A percentile compares a stretch with the other conserved stretches of the same genome.
These are phyloP conservation scores for Acidomyces sp. DNA, from an alignment of 495 filamentous ascomycete genomes.

Conservation along the genomic window DNA sequence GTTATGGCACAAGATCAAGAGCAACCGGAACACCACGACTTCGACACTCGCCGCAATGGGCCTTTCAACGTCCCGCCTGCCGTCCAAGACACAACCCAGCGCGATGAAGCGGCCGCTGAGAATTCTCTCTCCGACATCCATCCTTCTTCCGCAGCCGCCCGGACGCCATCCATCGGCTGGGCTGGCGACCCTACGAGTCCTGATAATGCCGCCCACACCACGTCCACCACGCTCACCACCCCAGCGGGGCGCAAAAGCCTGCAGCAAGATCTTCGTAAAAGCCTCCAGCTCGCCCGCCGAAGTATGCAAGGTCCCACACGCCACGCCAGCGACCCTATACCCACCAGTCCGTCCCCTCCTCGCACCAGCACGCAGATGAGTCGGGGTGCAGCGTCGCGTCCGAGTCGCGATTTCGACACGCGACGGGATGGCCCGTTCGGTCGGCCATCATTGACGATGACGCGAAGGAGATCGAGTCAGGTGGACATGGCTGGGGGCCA, in stretches of 20 bases:
- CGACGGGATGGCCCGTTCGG: slow-evolving; percentile 15
- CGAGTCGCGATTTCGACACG: slow-evolving; percentile 14
- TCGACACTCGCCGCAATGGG: slow-evolving; percentile 18
- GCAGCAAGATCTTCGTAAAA: no score
- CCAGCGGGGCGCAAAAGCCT: background rate
- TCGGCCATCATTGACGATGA: slow-evolving; percentile 13
- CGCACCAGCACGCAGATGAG: slow-evolving; percentile 3
- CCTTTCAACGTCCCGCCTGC: slow-evolving; percentile 8
- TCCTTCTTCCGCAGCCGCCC: no score
- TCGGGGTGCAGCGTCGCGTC: background rate
- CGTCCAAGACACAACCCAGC: background rate
- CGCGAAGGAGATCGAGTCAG: slow-evolving; percentile 11
- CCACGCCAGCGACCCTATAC: no score
- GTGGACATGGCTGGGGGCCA: no score
- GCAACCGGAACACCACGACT: slow-evolving; percentile 13
- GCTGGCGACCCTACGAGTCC: no score
- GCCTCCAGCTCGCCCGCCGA: no score
- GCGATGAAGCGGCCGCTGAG: no score
- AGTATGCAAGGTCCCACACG: slow-evolving; percentile 1
- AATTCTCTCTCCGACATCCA: background rate
- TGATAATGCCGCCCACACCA: background rate
- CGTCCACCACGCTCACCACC: background rate
- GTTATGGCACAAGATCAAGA: slow-evolving; percentile 12
- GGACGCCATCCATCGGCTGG: no score
- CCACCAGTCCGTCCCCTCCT: slow-evolving; percentile 1